Evolutionary conservation across 129 eudicot genomes (phyloP), one percentile per base, ranked within the genome.

Genomic region (Chrysanthemum lavandulifolium): DNA sequence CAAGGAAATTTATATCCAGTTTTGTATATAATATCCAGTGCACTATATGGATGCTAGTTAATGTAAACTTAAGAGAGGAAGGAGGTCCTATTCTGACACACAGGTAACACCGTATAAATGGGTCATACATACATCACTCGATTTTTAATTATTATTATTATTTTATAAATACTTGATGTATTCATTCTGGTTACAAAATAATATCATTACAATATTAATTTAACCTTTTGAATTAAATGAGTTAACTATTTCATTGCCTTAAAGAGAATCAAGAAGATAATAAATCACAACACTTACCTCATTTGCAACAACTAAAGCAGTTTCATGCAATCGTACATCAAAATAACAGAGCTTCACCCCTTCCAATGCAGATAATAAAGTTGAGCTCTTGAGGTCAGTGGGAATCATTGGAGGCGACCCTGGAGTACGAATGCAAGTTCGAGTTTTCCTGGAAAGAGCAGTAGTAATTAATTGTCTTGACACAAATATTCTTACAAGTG

Each of bases 381-480:
- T 87, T 61, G 95, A 78, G 72, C 65, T 54, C 10, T 89, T 73
- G 57, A 93, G 87, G 60, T 93, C 98, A 64, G 71, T 82, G 6
- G 98, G 98, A 69, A 73, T 61, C 97, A 93, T 85, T 48, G 81
- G 92, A 62, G 97, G 98, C 64, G 67, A 77, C 72, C 98, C 98
- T 65, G 96, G 97, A 72, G 92, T 87, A 80, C 87, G 89, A 75
- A 93, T 89, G 73, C 97, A 89, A 33, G 98, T 93, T 64, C 98
- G 91, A 70, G 97, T 89, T 73, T 86, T 87, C 90, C 97, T 93
- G 96, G 53, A 80, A 79, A 76, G 63, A 71, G 15, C 53, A 68
- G 15, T 40, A 66, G 45, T 36, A 16, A 51, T 45, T 55, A 40
- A 62, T 29, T 53, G 8, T 54, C 55, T 21, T 45, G 40, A 58